Evolutionary conservation across 345 rosid genomes (phyloP).

Genomic region (Syzygium grande): DNA sequence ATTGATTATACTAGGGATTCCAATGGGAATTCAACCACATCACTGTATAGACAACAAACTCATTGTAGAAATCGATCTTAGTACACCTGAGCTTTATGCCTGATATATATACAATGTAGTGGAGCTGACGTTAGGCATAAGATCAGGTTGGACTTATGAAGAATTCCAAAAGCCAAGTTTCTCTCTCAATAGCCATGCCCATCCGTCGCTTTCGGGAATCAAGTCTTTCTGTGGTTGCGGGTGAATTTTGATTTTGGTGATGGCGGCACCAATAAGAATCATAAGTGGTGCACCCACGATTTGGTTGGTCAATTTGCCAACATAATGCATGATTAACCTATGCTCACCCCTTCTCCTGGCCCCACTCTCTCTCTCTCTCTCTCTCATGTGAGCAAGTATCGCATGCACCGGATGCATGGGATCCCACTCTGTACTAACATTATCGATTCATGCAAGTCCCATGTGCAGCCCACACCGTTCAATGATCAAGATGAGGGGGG

Average conservation of each 20-base stretch:
- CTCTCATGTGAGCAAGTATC: background rate
- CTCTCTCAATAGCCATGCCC: background rate
- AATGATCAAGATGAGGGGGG: background rate
- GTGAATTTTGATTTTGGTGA: background rate
- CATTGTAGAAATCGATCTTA: background rate
- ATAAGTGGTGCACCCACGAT: background rate
- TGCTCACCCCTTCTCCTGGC: background rate
- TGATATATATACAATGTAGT: background rate
- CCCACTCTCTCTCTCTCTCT: background rate
- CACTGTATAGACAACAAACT: background rate
- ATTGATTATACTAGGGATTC: background rate
- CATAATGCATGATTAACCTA: background rate
- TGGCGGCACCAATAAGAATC: background rate
- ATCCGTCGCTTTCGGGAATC: background rate
- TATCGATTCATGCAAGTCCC: background rate
- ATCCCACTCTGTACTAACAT: background rate
- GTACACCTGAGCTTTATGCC: background rate
- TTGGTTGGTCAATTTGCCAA: background rate
- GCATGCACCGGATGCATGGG: background rate
- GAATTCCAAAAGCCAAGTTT: background rate
- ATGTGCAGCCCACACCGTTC: rapidly evolving
- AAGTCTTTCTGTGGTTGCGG: background rate
- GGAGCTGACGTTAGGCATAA: background rate
- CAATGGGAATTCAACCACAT: background rate
- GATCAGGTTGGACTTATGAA: background rate